phyloP scores from a whole-genome alignment of 768 basidiomycete species.

The Kwoniella sp. region DNA sequence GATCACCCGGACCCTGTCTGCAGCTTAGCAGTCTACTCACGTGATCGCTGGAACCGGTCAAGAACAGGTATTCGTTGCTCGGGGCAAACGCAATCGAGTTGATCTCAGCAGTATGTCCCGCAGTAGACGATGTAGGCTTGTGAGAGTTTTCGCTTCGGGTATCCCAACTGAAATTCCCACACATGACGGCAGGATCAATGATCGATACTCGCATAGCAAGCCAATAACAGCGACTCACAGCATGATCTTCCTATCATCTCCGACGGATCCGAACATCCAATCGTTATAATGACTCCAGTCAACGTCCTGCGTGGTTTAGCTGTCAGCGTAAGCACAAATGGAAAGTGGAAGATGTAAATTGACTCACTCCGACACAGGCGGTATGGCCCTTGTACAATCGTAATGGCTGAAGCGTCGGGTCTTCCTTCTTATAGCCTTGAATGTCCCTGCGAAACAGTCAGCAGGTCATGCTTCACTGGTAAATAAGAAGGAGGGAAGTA shows the following conservation, averaged over 20 bases:
- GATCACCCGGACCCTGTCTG: too few species aligned
- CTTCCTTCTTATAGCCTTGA: slow-evolving; percentile 77
- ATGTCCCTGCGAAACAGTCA: slow-evolving; percentile 69
- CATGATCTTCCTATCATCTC: slow-evolving; percentile 91
- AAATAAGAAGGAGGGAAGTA: too few species aligned
- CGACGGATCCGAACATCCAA: slow-evolving; percentile 87
- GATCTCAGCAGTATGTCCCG: slow-evolving; percentile 89
- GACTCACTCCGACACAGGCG: slow-evolving; percentile 82
- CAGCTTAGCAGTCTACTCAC: slow-evolving; percentile 58
- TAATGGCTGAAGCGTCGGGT: slow-evolving; percentile 78
- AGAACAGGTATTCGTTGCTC: slow-evolving; percentile 70
- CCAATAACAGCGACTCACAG: slow-evolving; percentile 64
- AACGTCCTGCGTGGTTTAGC: slow-evolving; percentile 70
- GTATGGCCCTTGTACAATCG: slow-evolving; percentile 83
- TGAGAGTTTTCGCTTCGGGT: slow-evolving; percentile 65
- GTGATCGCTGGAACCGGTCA: slow-evolving; percentile 94
- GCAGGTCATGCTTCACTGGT: too few species aligned
- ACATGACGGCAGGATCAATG: not conserved
- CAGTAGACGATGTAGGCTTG: slow-evolving; percentile 70
- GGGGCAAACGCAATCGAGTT: slow-evolving; percentile 89
- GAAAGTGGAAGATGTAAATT: not conserved
- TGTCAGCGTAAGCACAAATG: slow-evolving; percentile 10
- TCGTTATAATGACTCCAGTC: slow-evolving; percentile 88
- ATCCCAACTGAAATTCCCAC: slow-evolving; percentile 73
- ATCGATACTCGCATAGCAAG: not conserved